Evolutionary conservation across 352 stramenopile genomes (phyloP), one percentile per base, ranked within the genome.

Genomic region (Phytophthora tubulina): DNA sequence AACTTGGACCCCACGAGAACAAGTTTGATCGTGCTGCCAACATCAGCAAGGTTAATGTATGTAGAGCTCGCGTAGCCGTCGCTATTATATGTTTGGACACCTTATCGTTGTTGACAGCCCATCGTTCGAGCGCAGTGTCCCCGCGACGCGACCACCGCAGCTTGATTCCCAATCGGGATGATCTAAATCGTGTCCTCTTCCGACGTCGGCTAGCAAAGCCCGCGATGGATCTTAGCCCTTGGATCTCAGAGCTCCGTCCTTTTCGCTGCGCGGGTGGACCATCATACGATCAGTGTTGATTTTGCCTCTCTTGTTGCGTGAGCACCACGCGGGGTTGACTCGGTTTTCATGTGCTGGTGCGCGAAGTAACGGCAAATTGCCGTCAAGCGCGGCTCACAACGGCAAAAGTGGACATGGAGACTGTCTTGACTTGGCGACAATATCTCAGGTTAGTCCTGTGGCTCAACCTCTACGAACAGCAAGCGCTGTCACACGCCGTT

Each of bases 401-500:
- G 48, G 33, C 49, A 65, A 69, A 76, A 76, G 69, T 76, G 69
- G 69, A 76, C 69, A 76, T 41, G 27, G 44, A 46, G 36, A 39
- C 45, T 45, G 54, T n/a, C 55, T 46, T 70, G 64, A 39, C 64
- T 67, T 55, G 35, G 44, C 44, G 53, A 56, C 35, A 45, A 68
- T 72, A 75, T 72, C 68, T 75, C 68, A 76, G 62, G 50, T 30
- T 46, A 50, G 13, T 36, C 39, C 13, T 42, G 48, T 72, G 55
- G 36, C 59, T 49, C 49, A 55, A 55, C 69, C 69, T 72, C 55
- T 76, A 72, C 69, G 63, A 76, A 76, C 69, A 76, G 63, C 67
- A 58, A 59, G 36, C 50, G 61, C 68, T 76, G 68, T 76, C 68
- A 76, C 69, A 76, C 69, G 63, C 41, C 57, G 38, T 72, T 76